Base-by-base conservation (phyloP, 305 asterid genomes). In the Plantago coronopus region DNA sequence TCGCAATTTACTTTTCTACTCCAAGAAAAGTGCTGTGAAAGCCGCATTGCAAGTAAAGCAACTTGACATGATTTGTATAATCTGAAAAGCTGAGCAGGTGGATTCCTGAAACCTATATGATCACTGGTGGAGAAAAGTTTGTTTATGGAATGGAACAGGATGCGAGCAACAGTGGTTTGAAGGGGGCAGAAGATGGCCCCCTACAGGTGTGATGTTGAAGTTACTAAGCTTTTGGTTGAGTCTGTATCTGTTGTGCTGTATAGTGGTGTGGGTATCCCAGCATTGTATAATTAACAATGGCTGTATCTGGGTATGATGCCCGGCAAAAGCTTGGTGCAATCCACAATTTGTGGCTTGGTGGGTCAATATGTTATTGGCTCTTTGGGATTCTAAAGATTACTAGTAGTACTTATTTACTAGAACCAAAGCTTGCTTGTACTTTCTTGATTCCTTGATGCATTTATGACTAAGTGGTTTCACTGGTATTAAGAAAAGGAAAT, bases 301-400 rank as follows among this genome's bases (percentile, higher is more conserved):
- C 69, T 64, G 70, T 72, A 66, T 69, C 18, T 66, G 69, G 49
- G 42, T 16, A n/a, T 57, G 13, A 17, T 34, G 14, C 61, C 54
- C 46, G 56, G 66, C 63, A 65, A 17, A 42, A 63, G 16, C 47
- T 48, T 57, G 63, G 34, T 66, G 17, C 17, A 61, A 51, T 69
- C 80, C 78, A 73, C 65, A 60, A 59, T 63, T 76, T 71, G 58
- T 65, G 84, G 72, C 56, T 15, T 62, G 59, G 66, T 72, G 65
- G 73, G 72, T 64, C 66, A 22, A 34, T 29, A 40, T 40, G 14
- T 20, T 31, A 55, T 61, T 72, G 71, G 48, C 73, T 19, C 68
- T 56, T 70, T 69, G 63, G 73, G 42, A 48, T 54, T 54, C 61
- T 61, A 54, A 67, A 61, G 45, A 55, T 67, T 34, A 31, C 22